phyloP scores from a whole-genome alignment of 331 rosid genomes.

The Malus hybrid region DNA sequence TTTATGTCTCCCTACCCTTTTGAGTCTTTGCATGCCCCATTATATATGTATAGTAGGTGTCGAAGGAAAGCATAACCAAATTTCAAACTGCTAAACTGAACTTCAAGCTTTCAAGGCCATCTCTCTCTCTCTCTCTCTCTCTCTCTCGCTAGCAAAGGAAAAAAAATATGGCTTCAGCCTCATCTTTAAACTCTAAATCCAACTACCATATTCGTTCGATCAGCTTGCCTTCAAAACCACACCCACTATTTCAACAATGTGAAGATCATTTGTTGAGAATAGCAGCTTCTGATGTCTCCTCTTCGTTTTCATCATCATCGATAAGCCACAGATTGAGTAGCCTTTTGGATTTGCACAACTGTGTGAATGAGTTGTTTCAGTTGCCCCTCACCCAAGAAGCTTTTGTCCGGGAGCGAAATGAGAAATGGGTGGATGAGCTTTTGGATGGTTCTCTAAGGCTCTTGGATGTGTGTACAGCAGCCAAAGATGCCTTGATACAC shows the following conservation, averaged over 20 bases:
- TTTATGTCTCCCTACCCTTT: conserved; percentile 11
- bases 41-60: conserved; percentile 6
- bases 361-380: conserved; percentile 39
- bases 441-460: conserved; percentile 55
- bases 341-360: conserved; percentile 55
- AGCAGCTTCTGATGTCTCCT: conserved; percentile 14
- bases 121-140: neutral
- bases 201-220: conserved; percentile 41
- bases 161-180: conserved; percentile 26
- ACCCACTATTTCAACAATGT: conserved; percentile 47
- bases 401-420: conserved; percentile 32
- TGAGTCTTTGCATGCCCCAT: neutral
- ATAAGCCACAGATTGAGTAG: conserved; percentile 32
- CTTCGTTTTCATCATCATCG: conserved; percentile 26
- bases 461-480: conserved; percentile 37
- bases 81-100: neutral
- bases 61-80: neutral
- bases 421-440: conserved; percentile 36
- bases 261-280: conserved; percentile 38
- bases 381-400: conserved; percentile 39
- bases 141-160: neutral
- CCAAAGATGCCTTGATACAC: conserved; percentile 30
- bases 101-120: neutral
- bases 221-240: conserved; percentile 54
- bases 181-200: conserved; percentile 17